These are phyloP conservation scores for Lactifluus volemus DNA, from an alignment of 768 basidiomycete genomes.

Conservation along the genomic window DNA sequence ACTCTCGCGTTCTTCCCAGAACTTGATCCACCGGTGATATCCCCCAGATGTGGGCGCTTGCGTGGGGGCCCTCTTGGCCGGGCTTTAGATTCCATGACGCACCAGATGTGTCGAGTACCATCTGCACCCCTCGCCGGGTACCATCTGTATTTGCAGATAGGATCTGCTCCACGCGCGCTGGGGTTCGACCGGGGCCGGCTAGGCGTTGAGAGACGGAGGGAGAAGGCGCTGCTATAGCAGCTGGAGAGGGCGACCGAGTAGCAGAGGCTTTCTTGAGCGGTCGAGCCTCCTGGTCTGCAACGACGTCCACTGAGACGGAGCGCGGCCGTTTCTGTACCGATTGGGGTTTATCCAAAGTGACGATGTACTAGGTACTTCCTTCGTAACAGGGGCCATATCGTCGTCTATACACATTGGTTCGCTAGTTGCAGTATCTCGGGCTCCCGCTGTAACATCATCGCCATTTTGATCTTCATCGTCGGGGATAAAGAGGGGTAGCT, in stretches of 20 bases:
- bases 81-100: conserved; percentile 41
- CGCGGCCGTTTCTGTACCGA: conserved; percentile 3
- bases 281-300: not conserved
- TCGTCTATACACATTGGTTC: not conserved
- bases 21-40: conserved; percentile 9
- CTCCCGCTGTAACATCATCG: not conserved
- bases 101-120: conserved; percentile 42
- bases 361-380: not conserved
- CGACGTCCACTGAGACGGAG: not conserved
- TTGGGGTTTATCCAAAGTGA: not conserved
- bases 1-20: conserved; percentile 22
- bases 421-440: not conserved
- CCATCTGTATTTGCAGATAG: conserved; percentile 15
- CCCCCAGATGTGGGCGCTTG: conserved; percentile 4
- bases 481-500: conserved; percentile 4
- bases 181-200: conserved; percentile 13
- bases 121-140: conserved; percentile 28
- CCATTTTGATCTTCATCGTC: not conserved
- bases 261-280: not conserved
- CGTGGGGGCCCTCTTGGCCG: conserved; percentile 32
- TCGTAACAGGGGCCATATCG: not conserved
- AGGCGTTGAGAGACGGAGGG: not conserved
- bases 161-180: conserved; percentile 17
- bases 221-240: not conserved
- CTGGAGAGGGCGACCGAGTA: not conserved